Percentiles rank a stretch among this genome's conserved stretches.
These are phyloP conservation scores for Phytophthora sojae DNA, from an alignment of 352 stramenopile genomes.

Conservation along the genomic window DNA sequence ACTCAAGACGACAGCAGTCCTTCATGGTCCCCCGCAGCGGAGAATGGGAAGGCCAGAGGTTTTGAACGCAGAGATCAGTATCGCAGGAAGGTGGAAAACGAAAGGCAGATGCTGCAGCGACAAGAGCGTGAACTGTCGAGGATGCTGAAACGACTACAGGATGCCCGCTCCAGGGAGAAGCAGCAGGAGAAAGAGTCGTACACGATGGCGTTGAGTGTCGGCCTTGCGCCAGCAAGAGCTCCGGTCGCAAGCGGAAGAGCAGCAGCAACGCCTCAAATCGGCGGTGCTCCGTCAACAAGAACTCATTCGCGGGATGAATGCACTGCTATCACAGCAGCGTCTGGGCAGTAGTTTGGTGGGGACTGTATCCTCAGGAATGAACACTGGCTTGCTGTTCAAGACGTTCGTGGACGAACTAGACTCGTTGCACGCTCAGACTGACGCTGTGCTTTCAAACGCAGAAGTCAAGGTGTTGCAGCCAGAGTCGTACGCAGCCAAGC, in stretches of 20 bases:
- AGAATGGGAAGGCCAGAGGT: not conserved
- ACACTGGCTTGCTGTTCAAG: constrained; percentile 2
- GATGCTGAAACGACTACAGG: not conserved
- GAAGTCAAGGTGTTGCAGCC: constrained; percentile 1
- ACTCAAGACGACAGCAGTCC: not conserved
- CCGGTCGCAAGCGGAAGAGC: constrained; percentile 8
- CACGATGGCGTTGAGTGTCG: not conserved
- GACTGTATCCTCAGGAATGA: not conserved
- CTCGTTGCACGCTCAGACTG: constrained; percentile 17
- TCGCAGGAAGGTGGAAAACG: not conserved
- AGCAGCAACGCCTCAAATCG: constrained; percentile 8
- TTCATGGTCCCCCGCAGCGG: not conserved
- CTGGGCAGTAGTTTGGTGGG: not conserved
- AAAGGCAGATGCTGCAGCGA: not conserved
- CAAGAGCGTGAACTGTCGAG: not conserved
- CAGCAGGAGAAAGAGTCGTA: not conserved
- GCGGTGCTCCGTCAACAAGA: not conserved
- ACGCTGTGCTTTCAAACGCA: constrained; percentile 4
- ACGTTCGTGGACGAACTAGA: constrained; percentile 22
- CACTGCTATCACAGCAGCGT: constrained; percentile 5
- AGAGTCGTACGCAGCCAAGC: not conserved
- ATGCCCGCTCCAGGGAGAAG: not conserved
- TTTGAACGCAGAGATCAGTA: not conserved
- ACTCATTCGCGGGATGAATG: constrained; percentile 14
- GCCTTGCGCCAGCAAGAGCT: constrained; percentile 19